Evolutionary conservation across 345 rosid species (phyloP).

Genomic region (Corchorus capsularis): DNA sequence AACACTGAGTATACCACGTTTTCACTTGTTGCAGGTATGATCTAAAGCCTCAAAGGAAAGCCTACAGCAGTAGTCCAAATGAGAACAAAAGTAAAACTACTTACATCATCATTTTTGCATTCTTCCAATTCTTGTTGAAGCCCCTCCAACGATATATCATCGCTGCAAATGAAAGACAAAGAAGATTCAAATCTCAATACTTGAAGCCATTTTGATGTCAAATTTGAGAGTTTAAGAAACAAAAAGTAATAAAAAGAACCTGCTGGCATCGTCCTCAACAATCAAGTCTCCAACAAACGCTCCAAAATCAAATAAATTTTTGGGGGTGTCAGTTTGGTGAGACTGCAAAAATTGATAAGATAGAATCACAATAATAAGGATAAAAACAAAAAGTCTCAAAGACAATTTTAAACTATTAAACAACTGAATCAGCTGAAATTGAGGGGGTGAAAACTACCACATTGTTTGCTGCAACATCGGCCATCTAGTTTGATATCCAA

Average conservation of each 20-base stretch:
- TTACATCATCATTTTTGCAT: constrained; percentile 80
- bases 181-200: not conserved
- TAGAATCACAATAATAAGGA: not conserved
- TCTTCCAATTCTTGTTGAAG: constrained; percentile 93
- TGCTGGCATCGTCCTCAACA: constrained; percentile 77
- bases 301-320: constrained; percentile 67
- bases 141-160: constrained; percentile 88
- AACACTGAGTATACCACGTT: not conserved
- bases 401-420: too few relatives aligned
- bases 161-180: constrained; percentile 43
- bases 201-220: not conserved
- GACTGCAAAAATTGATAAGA: constrained; percentile 2
- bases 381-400: not conserved
- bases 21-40: not conserved
- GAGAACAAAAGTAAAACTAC: not conserved
- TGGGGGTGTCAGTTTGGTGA: constrained; percentile 36
- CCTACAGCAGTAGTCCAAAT: not conserved
- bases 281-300: constrained; percentile 86
- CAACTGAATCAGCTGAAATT: not conserved
- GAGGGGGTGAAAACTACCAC: not conserved
- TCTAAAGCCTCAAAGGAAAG: not conserved
- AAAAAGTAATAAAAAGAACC: constrained; percentile 36
- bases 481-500: constrained; percentile 11
- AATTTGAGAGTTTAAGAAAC: not conserved
- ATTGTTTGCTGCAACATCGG: constrained; percentile 17